Base-by-base conservation (phyloP, 176 grass and related monocot species). In the Cenchrus fungigraminus region DNA sequence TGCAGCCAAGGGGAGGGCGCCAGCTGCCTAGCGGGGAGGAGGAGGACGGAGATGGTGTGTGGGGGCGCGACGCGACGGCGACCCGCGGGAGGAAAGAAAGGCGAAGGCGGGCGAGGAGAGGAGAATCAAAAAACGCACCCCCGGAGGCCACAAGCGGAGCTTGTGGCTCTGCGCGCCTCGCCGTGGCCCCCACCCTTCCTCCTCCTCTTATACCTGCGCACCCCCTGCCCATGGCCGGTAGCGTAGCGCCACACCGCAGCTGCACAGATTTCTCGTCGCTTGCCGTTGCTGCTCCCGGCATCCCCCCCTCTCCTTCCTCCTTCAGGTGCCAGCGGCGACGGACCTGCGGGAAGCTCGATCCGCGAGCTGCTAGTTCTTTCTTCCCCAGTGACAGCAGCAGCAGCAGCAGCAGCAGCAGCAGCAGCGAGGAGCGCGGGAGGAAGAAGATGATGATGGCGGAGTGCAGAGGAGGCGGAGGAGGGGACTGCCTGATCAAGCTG, bases 111-210 rank as follows among this genome's bases (percentile, higher is more conserved):
- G 31, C 31, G 31, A 32, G 4, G 19, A 7, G 80, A 85, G 62
- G 70, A 19, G 89, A 91, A 91, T 91, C 80, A 94, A 89, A 94
- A 86, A 90, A 83, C 92, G 87, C 34, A 78, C 60, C 61, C 59
- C 62, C 57, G 55, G 79, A 87, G 84, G 89, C 92, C 92, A 92
- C 84, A 89, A 79, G 83, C 13, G 16, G 3, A 86, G 69, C 84
- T 86, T 92, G 89, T 92, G 92, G 92, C 92, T 94, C 82, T 86
- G 13, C 68, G 44, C 44, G 16, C 59, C 77, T 32, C 82, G 14
- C 69, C 6, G 64, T 73, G 92, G 84, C 61, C 81, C 87, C 68
- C 74, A 73, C 75, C 68, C 64, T 69, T 12, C 1, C 12, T 28
- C n/a, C 47, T 40, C 44, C 66, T 65, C 74, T 69, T 85, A 83